Evolutionary conservation across 441 rosid genomes (phyloP), one percentile per base, ranked within the genome.

Genomic region (Adansonia madagascariensis): DNA sequence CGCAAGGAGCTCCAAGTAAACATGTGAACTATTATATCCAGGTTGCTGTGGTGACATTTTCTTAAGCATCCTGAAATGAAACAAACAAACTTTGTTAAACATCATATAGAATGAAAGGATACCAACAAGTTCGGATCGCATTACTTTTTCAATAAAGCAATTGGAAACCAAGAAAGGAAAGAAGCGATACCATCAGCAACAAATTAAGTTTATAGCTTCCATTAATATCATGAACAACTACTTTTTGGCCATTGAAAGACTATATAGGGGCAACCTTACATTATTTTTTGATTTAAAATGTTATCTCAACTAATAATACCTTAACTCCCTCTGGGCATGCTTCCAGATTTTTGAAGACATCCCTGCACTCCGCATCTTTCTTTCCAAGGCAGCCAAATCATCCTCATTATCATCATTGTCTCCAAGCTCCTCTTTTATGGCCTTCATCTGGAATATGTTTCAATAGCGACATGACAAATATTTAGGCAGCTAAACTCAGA

Each of bases 31-130:
- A 85, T 83, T 96, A 85, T 96, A 94, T 43, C 99, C 99, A 81
- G 99, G 99, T 87, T 96, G 99, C 83, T 96, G 99, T 62, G 98
- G 99, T 85, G 91, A 98, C 99, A 96, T 94, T 88, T 96, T 96
- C 82, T 94, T 92, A 53, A 96, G 95, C 86, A 95, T 86, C 97
- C 99, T 96, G 82, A 84, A 80, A 83, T 83, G 49, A 22, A 64
- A 78, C 18, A 35, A 39, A 22, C 18, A 22, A 61, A 47, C 50
- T 47, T 49, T 74, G 10, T 74, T 35, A 49, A 55, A 49, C n/a
- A 71, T 71, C 71, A 47, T 27, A 27, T 27, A 60, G 60, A 39
- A 74, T 15, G 62, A 47, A 74, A 35, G 62, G 20, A n/a, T 27
- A 18, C 41, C 9, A 47, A 47, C 47, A 47, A 47, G 43, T 61